Conservation (phyloP, 1,284 basidiomycete genomes). For the Exsudoporus floridanus region DNA sequence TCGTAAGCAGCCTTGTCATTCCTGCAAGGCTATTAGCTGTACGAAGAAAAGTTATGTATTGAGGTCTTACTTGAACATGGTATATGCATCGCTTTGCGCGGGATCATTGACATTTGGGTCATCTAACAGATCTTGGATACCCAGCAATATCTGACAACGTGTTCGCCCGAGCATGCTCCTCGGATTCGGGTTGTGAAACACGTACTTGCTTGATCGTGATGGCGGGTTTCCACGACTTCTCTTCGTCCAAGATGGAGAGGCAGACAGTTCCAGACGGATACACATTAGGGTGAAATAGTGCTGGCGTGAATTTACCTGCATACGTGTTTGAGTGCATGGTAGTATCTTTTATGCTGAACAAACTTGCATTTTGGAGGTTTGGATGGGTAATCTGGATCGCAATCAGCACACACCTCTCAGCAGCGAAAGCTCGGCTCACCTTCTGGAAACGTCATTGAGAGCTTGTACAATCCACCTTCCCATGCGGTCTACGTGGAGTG, state of each 20-base stretch:
- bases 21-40: slow-evolving; percentile 43
- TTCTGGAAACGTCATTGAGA: slow-evolving; percentile 93
- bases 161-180: background rate
- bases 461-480: slow-evolving; percentile 94
- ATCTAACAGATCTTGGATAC: slow-evolving; percentile 92
- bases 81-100: slow-evolving; percentile 95
- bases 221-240: slow-evolving; percentile 98
- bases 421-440: slow-evolving; percentile 46
- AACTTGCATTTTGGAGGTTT: slow-evolving; percentile 91
- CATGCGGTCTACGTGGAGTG: slow-evolving; percentile 76
- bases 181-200: slow-evolving; percentile 3
- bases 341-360: background rate
- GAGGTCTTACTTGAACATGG: slow-evolving; percentile 87
- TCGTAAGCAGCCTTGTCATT: slow-evolving; percentile 90
- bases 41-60: background rate
- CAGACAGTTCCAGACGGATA: slow-evolving; percentile 99
- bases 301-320: slow-evolving; percentile 93
- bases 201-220: slow-evolving; percentile 97
- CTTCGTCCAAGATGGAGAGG: slow-evolving; percentile 96
- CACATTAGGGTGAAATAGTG: slow-evolving; percentile 97
- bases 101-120: slow-evolving; percentile 96
- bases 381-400: slow-evolving; percentile 81
- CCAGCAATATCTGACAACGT: slow-evolving; percentile 77
- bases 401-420: slow-evolving; percentile 1
- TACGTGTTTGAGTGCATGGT: slow-evolving; percentile 5